Percentiles rank a stretch among this genome's conserved stretches.
phyloP scores from a whole-genome alignment of 352 stramenopile species.

The Globisporangium carolinianum region DNA sequence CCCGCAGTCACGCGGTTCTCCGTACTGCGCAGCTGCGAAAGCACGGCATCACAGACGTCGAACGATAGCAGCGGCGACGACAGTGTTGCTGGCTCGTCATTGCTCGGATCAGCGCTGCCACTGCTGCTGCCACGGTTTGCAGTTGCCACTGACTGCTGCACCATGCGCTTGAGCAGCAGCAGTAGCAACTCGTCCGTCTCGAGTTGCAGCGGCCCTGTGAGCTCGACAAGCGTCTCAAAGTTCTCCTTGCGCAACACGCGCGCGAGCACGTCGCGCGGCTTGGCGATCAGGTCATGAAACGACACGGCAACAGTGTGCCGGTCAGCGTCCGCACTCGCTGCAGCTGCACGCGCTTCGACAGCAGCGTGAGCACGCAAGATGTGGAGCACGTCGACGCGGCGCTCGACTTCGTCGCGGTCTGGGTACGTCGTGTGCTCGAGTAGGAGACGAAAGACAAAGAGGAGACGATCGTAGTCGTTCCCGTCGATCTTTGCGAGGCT shows the following conservation, averaged over 20 bases:
- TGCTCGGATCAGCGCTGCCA: background rate
- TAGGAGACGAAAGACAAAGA: conserved; percentile 70
- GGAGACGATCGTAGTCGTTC: conserved; percentile 56
- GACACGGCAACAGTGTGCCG: conserved; percentile 17
- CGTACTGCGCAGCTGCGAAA: conserved; percentile 21
- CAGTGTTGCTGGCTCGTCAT: background rate
- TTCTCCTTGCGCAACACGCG: conserved; percentile 38
- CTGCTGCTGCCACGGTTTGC: background rate
- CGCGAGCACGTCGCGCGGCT: conserved; percentile 50
- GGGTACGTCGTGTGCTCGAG: conserved; percentile 51
- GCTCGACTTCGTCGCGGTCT: conserved; percentile 52
- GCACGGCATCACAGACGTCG: conserved; percentile 23
- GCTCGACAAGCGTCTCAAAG: conserved; percentile 36
- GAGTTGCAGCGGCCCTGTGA: conserved; percentile 45
- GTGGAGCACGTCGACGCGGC: conserved; percentile 51
- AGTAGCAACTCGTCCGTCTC: conserved; percentile 70
- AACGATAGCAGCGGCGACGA: conserved; percentile 9
- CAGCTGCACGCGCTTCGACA: background rate
- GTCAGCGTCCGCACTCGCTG: too few relatives aligned
- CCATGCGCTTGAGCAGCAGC: conserved; percentile 65
- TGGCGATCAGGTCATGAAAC: conserved; percentile 63
- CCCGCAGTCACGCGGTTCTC: conserved; percentile 40
- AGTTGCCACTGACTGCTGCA: conserved; percentile 11
- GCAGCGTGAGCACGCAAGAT: conserved; percentile 29
- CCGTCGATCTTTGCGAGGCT: conserved; percentile 42